Base-by-base conservation (phyloP, 352 stramenopile species). In the Peronosclerospora sorghi region DNA sequence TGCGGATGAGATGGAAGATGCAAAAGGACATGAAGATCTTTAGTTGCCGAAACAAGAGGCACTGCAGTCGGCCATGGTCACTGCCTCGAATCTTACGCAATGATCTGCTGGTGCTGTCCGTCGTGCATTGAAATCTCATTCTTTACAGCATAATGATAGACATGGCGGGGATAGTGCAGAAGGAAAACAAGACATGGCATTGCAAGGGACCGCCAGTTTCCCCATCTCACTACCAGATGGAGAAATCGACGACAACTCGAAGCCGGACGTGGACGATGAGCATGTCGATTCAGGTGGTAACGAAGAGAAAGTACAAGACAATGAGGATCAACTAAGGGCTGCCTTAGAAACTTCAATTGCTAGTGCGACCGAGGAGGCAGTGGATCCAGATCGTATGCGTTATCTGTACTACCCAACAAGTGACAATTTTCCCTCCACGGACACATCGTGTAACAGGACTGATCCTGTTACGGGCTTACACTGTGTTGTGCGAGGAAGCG, bases 41-140 rank as follows among this genome's bases (percentile, higher is more conserved):
- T 54, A 67, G 8, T 43, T 65, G 29, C 51, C 83, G 2, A 73
- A 79, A 38, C 55, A 77, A 37, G 78, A 91, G 41, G 79, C 79
- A 12, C 45, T 92, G 19, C 62, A 85, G 15, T 87, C 79, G 45
- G 79, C 74, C 1, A 81, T 92, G 43, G 57, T 51, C 3, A 92
- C 79, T 9, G 79, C 79, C n/a, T 86, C 79, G 0, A 92, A 92
- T 41, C 61, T 92, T 12, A 92, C 79, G 63, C 79, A 92, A 74
- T 92, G 79, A 76, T 74, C 79, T 35, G 79, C 77, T 34, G 79
- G 79, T 35, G 79, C 79, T 28, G 76, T 92, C 0, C 62, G 76
- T 35, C 64, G 75, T 39, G 79, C 79, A 32, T 47, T 87, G 24
- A 66, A 75, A 49, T 54, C 83, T 21, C 78, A 92, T 45, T 71